Conservation (phyloP, 2,329 filamentous ascomycete genomes). For the Microdochium bolleyi region DNA sequence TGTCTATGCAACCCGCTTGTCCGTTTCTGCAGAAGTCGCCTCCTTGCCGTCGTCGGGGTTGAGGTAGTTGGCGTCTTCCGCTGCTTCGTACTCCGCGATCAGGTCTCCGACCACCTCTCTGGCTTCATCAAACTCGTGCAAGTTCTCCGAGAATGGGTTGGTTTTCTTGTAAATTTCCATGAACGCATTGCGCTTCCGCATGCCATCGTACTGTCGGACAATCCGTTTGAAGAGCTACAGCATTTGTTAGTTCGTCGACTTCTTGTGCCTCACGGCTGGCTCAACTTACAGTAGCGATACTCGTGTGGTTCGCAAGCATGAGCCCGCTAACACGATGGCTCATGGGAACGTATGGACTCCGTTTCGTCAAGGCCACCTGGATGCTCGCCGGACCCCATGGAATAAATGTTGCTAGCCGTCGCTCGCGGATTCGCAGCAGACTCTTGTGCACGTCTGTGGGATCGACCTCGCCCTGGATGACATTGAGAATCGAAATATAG, state of each 20-base stretch:
- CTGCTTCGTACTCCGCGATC: constrained; percentile 91
- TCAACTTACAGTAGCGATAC: constrained; percentile 70
- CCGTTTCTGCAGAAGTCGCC: constrained; percentile 42
- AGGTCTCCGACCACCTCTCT: constrained; percentile 85
- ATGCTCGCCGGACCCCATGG: constrained; percentile 98
- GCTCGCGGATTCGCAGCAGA: constrained; percentile 87
- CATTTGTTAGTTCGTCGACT: constrained; percentile 1
- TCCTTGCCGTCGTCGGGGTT: constrained; percentile 59
- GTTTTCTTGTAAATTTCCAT: constrained; percentile 96
- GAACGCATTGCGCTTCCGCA: constrained; percentile 95
- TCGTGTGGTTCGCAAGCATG: constrained; percentile 97
- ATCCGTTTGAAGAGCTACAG: constrained; percentile 82
- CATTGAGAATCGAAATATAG: constrained; percentile 98
- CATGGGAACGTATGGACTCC: constrained; percentile 91
- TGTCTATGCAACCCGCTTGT: constrained; percentile 30
- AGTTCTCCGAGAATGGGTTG: constrained; percentile 81
- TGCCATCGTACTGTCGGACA: constrained; percentile 81
- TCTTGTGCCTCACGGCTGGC: not conserved
- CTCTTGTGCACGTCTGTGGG: constrained; percentile 99
- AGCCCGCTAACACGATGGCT: constrained; percentile 90
- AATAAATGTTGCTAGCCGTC: constrained; percentile 90
- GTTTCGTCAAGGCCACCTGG: constrained; percentile 92
- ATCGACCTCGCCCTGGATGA: constrained; percentile 97
- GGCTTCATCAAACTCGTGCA: constrained; percentile 93
- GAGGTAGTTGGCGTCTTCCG: constrained; percentile 83